These are phyloP conservation scores for Naganishia vishniacii DNA, from an alignment of 768 basidiomycete genomes.

Conservation along the genomic window DNA sequence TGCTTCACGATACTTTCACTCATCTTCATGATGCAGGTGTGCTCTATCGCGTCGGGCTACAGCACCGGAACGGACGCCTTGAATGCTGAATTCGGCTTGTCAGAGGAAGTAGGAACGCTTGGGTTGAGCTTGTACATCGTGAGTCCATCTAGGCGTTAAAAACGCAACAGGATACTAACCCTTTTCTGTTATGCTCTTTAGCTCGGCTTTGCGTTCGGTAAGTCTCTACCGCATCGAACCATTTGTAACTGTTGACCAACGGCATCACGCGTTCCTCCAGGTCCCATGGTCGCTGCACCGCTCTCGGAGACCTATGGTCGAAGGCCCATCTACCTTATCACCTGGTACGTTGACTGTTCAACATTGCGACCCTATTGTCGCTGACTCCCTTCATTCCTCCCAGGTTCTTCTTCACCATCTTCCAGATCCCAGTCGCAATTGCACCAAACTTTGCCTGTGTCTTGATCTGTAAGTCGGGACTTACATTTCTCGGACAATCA, in stretches of 20 bases:
- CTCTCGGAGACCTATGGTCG: constrained; percentile 10
- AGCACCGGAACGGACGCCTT: constrained; percentile 11
- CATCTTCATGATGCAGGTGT: background rate
- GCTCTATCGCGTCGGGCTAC: constrained; percentile 20
- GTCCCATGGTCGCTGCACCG: constrained; percentile 14
- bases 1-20: background rate
- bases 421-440: constrained; percentile 34
- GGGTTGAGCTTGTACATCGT: constrained; percentile 22
- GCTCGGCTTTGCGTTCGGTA: constrained; percentile 24
- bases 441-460: constrained; percentile 33
- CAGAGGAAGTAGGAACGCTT: constrained; percentile 19
- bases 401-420: constrained; percentile 31
- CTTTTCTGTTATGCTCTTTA: background rate
- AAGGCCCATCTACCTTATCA: constrained; percentile 6
- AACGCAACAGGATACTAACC: background rate
- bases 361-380: background rate
- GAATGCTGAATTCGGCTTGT: constrained; percentile 23
- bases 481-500: background rate
- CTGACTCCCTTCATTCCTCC: background rate
- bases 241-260: background rate
- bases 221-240: background rate
- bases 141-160: background rate
- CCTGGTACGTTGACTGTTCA: background rate
- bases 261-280: background rate
- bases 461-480: constrained; percentile 26